A percentile compares a stretch with the other conserved stretches of the same genome.
These are phyloP conservation scores for Glebionis coronaria DNA, from an alignment of 129 eudicot genomes.

Conservation along the genomic window DNA sequence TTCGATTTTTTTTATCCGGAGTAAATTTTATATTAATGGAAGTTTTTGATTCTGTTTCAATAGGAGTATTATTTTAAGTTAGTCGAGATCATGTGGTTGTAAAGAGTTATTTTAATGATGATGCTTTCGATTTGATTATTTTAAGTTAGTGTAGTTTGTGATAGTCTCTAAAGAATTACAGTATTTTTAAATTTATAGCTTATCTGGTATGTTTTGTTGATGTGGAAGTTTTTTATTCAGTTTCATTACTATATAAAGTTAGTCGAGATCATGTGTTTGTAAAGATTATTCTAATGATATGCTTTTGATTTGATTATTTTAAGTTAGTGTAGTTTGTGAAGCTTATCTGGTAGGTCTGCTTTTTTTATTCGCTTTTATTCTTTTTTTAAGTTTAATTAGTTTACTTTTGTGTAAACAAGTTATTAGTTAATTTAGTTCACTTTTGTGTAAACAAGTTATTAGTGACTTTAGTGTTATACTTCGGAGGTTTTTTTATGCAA, in stretches of 20 bases:
- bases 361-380: neutral
- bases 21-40: neutral
- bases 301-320: neutral
- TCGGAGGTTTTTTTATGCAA: neutral
- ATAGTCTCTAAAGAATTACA: too few species aligned
- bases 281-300: too few species aligned
- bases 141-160: neutral
- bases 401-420: neutral
- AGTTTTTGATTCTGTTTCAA: too few species aligned
- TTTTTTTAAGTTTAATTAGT: neutral
- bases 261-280: too few species aligned
- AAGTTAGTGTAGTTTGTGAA: neutral
- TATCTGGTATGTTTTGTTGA: too few species aligned
- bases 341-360: neutral
- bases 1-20: too few species aligned
- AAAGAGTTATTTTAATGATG: neutral
- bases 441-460: neutral
- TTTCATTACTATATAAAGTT: neutral
- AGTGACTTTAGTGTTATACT: neutral
- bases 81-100: too few species aligned
- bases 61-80: neutral
- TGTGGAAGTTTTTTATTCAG: neutral
- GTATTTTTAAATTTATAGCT: too few species aligned
- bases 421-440: neutral
- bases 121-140: neutral